Evolutionary conservation across 2,329 filamentous ascomycete genomes (phyloP).

Genomic region (Cercospora beticola): DNA sequence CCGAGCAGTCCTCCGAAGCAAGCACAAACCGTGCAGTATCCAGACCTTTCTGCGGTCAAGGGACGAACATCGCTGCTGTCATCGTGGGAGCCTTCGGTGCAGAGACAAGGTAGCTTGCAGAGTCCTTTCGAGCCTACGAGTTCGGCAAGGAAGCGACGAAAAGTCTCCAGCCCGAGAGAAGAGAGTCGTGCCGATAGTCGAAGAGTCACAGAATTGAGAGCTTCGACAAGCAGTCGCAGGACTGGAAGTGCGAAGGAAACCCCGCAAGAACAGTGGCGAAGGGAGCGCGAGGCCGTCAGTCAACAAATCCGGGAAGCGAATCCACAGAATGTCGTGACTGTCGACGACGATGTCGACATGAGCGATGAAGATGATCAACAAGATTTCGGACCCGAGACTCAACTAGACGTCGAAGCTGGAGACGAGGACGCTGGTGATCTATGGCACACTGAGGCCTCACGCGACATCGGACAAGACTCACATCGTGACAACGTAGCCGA

Average conservation of each 20-base stretch:
- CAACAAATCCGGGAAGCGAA: conserved; percentile 23
- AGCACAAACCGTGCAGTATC: conserved; percentile 17
- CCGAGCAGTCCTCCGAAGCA: conserved; percentile 36
- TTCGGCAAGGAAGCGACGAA: conserved; percentile 19
- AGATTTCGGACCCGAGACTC: conserved; percentile 16
- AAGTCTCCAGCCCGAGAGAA: background rate
- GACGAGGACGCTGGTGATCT: conserved; percentile 39
- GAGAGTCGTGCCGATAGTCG: conserved; percentile 20
- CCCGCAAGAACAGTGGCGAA: conserved; percentile 20
- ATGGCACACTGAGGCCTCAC: conserved; percentile 51
- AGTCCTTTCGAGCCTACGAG: conserved; percentile 12
- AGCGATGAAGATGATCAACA: conserved; percentile 19
- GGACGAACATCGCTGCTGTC: background rate
- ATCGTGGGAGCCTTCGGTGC: conserved; percentile 6
- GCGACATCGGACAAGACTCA: conserved; percentile 32
- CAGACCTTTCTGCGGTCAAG: conserved; percentile 16
- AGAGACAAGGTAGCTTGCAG: conserved; percentile 8
- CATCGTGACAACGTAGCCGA: background rate
- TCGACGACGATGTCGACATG: conserved; percentile 23
- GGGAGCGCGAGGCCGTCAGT: conserved; percentile 25
- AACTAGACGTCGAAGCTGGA: conserved; percentile 2
- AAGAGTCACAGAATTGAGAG: background rate
- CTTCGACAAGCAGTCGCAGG: background rate
- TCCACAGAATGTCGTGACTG: conserved; percentile 25
- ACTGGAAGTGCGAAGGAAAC: background rate